These are phyloP conservation scores for Neckera pumila DNA, from an alignment of 225 moss, liverwort and hornwort genomes.

Conservation along the genomic window DNA sequence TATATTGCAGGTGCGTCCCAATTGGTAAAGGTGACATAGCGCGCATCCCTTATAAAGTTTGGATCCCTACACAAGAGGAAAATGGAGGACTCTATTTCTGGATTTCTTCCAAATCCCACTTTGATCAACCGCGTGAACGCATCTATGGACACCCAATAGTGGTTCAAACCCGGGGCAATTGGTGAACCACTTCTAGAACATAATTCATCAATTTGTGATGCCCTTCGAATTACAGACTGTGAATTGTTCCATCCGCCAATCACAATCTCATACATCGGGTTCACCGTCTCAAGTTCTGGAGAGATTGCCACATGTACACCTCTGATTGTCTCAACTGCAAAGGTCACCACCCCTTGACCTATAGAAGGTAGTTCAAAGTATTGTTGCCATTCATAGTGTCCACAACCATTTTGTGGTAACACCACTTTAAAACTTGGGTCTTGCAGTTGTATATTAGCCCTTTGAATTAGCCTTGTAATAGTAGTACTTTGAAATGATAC, in stretches of 20 bases:
- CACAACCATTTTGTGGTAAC: not conserved
- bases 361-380: not conserved
- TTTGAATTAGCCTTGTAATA: too few species aligned
- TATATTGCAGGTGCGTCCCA: not conserved
- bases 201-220: not conserved
- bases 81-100: not conserved
- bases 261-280: not conserved
- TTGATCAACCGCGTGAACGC: not conserved
- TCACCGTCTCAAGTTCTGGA: not conserved
- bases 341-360: not conserved
- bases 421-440: not conserved
- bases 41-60: not conserved
- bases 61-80: not conserved
- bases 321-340: not conserved
- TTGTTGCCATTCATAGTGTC: not conserved
- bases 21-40: not conserved
- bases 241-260: not conserved
- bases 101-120: not conserved
- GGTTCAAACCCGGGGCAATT: too few species aligned
- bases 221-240: not conserved
- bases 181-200: not conserved
- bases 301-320: not conserved
- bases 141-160: too few species aligned
- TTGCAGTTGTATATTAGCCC: not conserved
- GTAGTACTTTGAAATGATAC: too few species aligned